Percentiles rank a stretch among this genome's conserved stretches.
These are phyloP conservation scores for Tolypocladium inflatum DNA, from an alignment of 2,329 filamentous ascomycete species.

Conservation along the genomic window DNA sequence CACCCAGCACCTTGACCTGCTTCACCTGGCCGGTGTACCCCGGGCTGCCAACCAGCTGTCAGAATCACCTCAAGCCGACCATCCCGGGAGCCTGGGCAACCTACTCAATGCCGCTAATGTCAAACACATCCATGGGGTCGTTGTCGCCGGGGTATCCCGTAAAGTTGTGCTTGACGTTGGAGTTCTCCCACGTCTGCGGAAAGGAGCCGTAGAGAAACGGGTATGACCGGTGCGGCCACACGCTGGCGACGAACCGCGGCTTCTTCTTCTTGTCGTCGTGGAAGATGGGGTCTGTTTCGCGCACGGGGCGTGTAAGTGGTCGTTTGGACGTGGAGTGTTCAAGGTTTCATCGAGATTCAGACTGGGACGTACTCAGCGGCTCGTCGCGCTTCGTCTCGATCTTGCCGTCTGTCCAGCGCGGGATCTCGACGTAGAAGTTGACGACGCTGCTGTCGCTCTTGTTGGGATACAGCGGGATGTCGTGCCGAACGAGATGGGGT, in stretches of 20 bases:
- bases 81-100: no score
- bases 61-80: no score
- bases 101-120: conserved; percentile 22
- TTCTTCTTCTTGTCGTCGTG: conserved; percentile 27
- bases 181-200: conserved; percentile 34
- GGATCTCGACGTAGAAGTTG: conserved; percentile 31
- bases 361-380: conserved; percentile 20
- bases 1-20: conserved; percentile 31
- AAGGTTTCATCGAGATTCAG: no score
- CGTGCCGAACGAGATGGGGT: conserved; percentile 31
- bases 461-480: conserved; percentile 28
- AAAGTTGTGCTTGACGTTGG: conserved; percentile 27
- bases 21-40: conserved; percentile 28
- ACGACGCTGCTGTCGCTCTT: conserved; percentile 22
- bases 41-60: conserved; percentile 2
- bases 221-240: conserved; percentile 34
- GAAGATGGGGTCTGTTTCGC: conserved; percentile 20
- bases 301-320: no score
- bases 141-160: conserved; percentile 29
- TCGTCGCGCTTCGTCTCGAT: conserved; percentile 29
- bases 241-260: conserved; percentile 28
- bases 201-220: conserved; percentile 34
- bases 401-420: conserved; percentile 30
- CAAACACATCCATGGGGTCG: conserved; percentile 31
- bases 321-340: no score